Evolutionary conservation across 352 stramenopile genomes (phyloP), one percentile per base, ranked within the genome.

Genomic region (Phytophthora constricta): DNA sequence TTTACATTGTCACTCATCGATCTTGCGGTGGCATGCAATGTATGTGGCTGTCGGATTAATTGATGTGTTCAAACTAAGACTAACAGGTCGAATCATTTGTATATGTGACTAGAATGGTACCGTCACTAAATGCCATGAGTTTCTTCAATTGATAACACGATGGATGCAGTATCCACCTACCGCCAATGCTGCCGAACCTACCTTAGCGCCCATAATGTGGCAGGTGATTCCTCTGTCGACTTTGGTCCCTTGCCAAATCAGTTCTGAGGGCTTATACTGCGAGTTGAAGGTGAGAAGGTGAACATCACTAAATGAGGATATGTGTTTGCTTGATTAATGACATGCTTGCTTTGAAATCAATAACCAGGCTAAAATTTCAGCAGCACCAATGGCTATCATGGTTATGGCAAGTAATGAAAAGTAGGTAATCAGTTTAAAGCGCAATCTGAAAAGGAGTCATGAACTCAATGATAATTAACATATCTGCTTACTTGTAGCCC

Each of bases 1-100:
- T 90, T 90, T 33, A 74, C 65, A 22, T 28, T 76, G 4, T 88
- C 81, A 7, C 57, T 90, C 1, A 45, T 90, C 14, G 81, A 90
- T 55, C 62, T 88, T 19, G 70, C 62, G 5, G 59, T 76, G 2
- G 59, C 79, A 13, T 90, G 79, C 62, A 90, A 79, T 25, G 76
- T 84, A 59, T 16, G 45, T 54, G 20, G 28, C 3, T 39, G n/a
- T 50, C 20, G 22, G n/a, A n/a, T 3, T 14, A 43, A 7, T 26
- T n/a, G 50, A 19, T 20, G 14, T 42, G 34, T 17, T 22, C 4
- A 39, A n/a, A 9, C 26, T 14, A 2, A 13, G 47, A 19, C 25
- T 34, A 57, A 28, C 41, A 58, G 1, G 69, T 17, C 4, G 1
- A 5, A 20, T 37, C n/a, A 31, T 4, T 20, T 42, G 14, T 26